phyloP scores from a whole-genome alignment of 177 flowering plant genomes.

The Tripterygium wilfordii region DNA sequence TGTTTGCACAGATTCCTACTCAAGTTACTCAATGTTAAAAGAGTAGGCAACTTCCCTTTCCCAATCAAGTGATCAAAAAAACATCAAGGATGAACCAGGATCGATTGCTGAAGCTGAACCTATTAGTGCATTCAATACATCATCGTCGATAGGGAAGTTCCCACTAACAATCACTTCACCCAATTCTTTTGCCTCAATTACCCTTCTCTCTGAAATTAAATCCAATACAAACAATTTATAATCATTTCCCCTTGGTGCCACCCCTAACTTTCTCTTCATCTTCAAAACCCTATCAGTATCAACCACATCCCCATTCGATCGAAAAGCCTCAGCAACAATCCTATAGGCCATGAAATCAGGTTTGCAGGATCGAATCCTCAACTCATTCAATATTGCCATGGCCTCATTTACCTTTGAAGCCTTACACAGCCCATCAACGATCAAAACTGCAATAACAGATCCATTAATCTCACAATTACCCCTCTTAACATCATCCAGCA shows the following conservation, averaged over 20 bases:
- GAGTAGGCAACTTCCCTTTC: constrained; percentile 50
- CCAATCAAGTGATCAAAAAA: constrained; percentile 53
- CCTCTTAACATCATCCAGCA: constrained; percentile 46
- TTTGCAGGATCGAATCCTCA: constrained; percentile 65
- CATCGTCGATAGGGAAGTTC: constrained; percentile 70
- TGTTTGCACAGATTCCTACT: constrained; percentile 57
- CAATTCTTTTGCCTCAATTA: constrained; percentile 65
- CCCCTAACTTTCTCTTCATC: constrained; percentile 85
- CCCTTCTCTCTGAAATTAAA: constrained; percentile 50
- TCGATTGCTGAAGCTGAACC: constrained; percentile 59
- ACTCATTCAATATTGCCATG: constrained; percentile 45
- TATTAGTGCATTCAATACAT: constrained; percentile 63
- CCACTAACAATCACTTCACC: constrained; percentile 71
- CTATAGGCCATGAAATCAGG: constrained; percentile 96
- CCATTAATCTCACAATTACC: constrained; percentile 44
- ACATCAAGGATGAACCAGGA: constrained; percentile 43
- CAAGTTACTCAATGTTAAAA: constrained; percentile 57
- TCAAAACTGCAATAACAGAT: constrained; percentile 65
- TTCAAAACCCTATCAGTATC: constrained; percentile 59
- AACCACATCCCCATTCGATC: constrained; percentile 26
- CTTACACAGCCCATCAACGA: constrained; percentile 69
- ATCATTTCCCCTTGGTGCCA: constrained; percentile 72
- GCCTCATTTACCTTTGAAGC: constrained; percentile 49
- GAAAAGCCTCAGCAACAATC: constrained; percentile 56
- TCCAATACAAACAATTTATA: constrained; percentile 58